Conservation (phyloP, 2,329 filamentous ascomycete species). For the Dichotomopilus funicola region DNA sequence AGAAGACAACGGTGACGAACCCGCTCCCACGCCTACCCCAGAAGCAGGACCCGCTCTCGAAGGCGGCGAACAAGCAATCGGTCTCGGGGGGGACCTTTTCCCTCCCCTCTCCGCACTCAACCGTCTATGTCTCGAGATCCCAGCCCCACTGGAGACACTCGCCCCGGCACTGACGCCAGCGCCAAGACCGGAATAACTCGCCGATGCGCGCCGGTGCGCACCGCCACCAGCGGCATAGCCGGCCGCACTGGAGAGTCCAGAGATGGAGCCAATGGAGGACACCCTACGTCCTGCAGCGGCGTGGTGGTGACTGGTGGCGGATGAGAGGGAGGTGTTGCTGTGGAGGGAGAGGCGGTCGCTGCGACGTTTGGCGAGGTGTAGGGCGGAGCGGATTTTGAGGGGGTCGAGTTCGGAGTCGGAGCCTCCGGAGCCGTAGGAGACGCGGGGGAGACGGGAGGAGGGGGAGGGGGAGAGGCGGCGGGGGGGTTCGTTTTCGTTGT, state of each 20-base stretch:
- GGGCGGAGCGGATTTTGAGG: conserved; percentile 48
- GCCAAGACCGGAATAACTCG: conserved; percentile 33
- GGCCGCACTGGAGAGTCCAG: conserved; percentile 19
- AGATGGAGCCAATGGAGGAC: conserved; percentile 39
- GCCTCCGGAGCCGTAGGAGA: conserved; percentile 21
- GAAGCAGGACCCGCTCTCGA: too few species aligned
- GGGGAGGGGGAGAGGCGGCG: conserved; percentile 14
- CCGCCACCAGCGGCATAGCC: conserved; percentile 2
- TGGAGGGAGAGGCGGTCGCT: conserved; percentile 35
- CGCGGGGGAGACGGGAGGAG: conserved; percentile 16
- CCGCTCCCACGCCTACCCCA: too few species aligned
- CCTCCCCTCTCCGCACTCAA: conserved; percentile 42
- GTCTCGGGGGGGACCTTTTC: conserved; percentile 40
- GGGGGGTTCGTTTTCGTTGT: conserved; percentile 32
- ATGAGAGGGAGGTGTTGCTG: conserved; percentile 29
- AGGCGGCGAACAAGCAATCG: conserved; percentile 43
- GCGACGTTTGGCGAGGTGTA: conserved; percentile 46
- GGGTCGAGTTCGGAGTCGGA: conserved; percentile 47
- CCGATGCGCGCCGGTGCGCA: conserved; percentile 30
- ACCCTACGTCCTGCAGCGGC: conserved; percentile 34
- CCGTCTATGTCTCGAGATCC: conserved; percentile 48
- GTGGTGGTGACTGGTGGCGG: too few species aligned
- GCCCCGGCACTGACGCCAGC: conserved; percentile 27
- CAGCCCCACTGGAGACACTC: conserved; percentile 41
- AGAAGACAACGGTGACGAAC: not conserved